These are phyloP conservation scores for Lagenidium giganteum DNA, from an alignment of 352 stramenopile species.

Conservation along the genomic window DNA sequence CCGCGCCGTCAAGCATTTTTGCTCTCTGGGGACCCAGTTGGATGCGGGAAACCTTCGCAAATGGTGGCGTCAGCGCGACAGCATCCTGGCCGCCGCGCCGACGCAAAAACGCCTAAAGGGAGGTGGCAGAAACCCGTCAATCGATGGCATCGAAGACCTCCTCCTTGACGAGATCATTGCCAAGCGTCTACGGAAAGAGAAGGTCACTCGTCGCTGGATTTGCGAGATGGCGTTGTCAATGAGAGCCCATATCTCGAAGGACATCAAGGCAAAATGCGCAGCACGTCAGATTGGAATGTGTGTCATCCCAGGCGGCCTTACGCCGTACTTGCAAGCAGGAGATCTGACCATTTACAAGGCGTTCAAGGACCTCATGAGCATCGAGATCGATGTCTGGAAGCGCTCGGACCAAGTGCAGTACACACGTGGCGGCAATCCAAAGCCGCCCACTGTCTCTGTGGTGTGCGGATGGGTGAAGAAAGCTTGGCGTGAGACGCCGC, in stretches of 20 bases:
- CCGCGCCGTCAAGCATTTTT: no score
- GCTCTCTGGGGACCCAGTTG: no score
- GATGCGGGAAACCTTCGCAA: constrained; percentile 7
- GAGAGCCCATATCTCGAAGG: no score
- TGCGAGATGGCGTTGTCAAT: neutral
- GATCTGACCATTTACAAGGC: constrained; percentile 4
- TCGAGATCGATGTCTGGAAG: constrained; percentile 4
- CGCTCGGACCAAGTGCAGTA: constrained; percentile 7
- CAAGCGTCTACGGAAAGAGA: constrained; percentile 3
- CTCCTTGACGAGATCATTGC: constrained; percentile 5
- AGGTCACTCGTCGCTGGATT: constrained; percentile 14
- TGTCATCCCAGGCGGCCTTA: no score
- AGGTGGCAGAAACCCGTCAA: constrained; percentile 7
- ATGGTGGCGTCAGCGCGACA: constrained; percentile 15
- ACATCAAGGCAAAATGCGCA: no score
- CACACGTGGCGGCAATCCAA: constrained; percentile 2
- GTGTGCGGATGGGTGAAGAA: neutral
- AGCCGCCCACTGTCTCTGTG: constrained; percentile 1
- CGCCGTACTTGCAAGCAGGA: constrained; percentile 4
- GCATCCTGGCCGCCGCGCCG: constrained; percentile 5
- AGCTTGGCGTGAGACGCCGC: neutral
- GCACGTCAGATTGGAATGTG: no score
- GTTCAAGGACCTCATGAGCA: constrained; percentile 1
- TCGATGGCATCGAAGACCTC: constrained; percentile 11
- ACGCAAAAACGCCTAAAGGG: constrained; percentile 3